Percentiles rank a stretch among this genome's conserved stretches.
These are phyloP conservation scores for Leptomonas seymouri DNA, from an alignment of 208 protist species.

Conservation along the genomic window DNA sequence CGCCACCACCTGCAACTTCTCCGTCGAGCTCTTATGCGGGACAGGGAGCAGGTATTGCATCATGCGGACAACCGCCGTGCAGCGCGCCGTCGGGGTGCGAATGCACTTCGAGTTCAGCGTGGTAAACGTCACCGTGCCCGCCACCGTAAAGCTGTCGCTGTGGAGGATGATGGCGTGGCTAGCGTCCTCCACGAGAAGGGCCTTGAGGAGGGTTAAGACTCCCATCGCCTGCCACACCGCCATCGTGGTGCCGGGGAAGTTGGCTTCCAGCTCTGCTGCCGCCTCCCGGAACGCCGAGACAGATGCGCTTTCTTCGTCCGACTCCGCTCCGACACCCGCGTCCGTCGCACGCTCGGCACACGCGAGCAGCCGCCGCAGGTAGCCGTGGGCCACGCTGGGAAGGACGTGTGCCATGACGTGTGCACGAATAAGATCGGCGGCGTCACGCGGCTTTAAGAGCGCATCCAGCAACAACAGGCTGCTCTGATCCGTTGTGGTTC, in stretches of 20 bases:
- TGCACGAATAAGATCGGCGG: conserved; percentile 23
- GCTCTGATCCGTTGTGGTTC: conserved; percentile 37
- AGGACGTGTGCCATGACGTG: conserved; percentile 30
- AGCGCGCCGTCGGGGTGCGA: conserved; percentile 24
- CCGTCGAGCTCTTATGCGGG: conserved; percentile 6
- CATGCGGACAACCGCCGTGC: conserved; percentile 53
- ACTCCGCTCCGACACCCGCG: background rate
- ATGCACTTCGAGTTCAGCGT: conserved; percentile 34
- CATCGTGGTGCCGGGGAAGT: conserved; percentile 23
- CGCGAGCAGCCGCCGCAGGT: conserved; percentile 14
- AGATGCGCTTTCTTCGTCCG: background rate
- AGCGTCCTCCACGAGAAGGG: conserved; percentile 45
- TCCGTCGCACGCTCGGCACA: background rate
- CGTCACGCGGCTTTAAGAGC: conserved; percentile 37
- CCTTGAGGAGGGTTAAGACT: conserved; percentile 64
- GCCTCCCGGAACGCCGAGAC: background rate
- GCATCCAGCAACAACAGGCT: conserved; percentile 47
- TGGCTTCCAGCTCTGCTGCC: conserved; percentile 11
- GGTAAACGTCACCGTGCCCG: conserved; percentile 20
- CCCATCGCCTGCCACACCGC: conserved; percentile 58
- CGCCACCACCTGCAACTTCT: conserved; percentile 15
- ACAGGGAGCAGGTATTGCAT: conserved; percentile 51
- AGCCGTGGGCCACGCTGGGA: conserved; percentile 4
- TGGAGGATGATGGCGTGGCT: conserved; percentile 20
- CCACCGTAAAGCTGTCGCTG: conserved; percentile 20